These are phyloP conservation scores for Striga hermonthica DNA, from an alignment of 305 asterid genomes.

Conservation along the genomic window DNA sequence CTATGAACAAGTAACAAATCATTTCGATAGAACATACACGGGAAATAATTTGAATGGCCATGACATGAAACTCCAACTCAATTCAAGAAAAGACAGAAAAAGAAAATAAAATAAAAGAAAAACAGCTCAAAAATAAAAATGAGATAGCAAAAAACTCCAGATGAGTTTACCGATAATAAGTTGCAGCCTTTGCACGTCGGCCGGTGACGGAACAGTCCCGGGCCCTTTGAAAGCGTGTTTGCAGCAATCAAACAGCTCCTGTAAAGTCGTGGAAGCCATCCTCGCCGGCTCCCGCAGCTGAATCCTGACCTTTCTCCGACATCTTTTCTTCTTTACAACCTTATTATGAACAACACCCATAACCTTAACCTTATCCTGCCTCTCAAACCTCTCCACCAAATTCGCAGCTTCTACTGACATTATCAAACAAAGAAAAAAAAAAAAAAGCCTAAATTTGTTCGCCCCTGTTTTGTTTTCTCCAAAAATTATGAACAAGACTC, in stretches of 20 bases:
- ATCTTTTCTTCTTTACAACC: slow-evolving; percentile 43
- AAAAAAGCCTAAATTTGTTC: not conserved
- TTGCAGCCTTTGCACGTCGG: slow-evolving; percentile 45
- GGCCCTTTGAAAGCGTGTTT: slow-evolving; percentile 52
- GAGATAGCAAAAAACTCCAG: not conserved
- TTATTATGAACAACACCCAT: slow-evolving; percentile 25
- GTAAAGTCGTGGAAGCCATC: slow-evolving; percentile 37
- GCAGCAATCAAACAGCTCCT: slow-evolving; percentile 51
- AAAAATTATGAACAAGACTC: not conserved
- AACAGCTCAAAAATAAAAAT: not conserved
- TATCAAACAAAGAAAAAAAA: not conserved
- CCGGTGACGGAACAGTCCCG: slow-evolving; percentile 47
- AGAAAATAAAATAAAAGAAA: not conserved
- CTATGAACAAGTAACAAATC: too few relatives aligned
- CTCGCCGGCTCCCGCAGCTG: slow-evolving; percentile 29
- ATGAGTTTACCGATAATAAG: slow-evolving; percentile 50
- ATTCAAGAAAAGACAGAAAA: not conserved
- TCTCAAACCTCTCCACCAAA: slow-evolving; percentile 22
- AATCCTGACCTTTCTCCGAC: slow-evolving; percentile 32
- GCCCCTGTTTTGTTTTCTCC: not conserved
- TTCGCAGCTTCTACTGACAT: slow-evolving; percentile 38
- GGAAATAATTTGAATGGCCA: not conserved
- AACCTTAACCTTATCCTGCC: slow-evolving; percentile 29
- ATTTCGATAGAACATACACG: not conserved
- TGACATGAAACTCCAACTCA: not conserved